Percentiles rank a stretch among this genome's conserved stretches.
These are phyloP conservation scores for Gomphus sp. DNA, from an alignment of 1,284 basidiomycete species.

Conservation along the genomic window DNA sequence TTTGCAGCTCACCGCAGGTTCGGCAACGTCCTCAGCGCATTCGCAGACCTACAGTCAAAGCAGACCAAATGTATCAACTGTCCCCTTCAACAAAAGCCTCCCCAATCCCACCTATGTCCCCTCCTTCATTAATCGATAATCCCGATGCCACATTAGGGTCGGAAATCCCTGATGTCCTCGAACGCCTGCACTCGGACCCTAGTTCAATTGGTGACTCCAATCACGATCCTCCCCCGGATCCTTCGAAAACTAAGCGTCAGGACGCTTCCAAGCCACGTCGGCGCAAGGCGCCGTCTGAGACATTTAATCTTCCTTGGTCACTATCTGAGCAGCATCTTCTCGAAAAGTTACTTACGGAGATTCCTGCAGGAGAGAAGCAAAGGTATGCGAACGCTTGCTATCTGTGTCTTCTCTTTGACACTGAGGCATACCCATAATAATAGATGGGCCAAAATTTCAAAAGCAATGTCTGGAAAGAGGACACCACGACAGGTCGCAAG, in stretches of 20 bases:
- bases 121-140: not conserved
- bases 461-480: constrained; percentile 63
- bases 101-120: not conserved
- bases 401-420: not conserved
- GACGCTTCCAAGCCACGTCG: constrained; percentile 31
- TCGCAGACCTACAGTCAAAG: constrained; percentile 2
- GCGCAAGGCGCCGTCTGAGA: constrained; percentile 33
- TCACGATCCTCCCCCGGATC: not conserved
- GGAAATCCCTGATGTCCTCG: not conserved
- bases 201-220: not conserved
- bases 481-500: constrained; percentile 78
- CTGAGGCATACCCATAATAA: constrained; percentile 19
- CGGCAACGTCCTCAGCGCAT: constrained; percentile 5
- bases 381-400: constrained; percentile 32
- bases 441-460: constrained; percentile 74
- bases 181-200: not conserved
- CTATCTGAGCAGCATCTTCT: constrained; percentile 65
- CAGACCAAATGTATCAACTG: constrained; percentile 1
- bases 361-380: constrained; percentile 68
- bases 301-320: constrained; percentile 72
- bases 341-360: constrained; percentile 60
- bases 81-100: not conserved
- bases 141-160: not conserved
- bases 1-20: not conserved
- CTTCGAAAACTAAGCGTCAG: constrained; percentile 10